Evolutionary conservation across 495 filamentous ascomycete genomes (phyloP).

Genomic region (Sabuloglossum arenarium): DNA sequence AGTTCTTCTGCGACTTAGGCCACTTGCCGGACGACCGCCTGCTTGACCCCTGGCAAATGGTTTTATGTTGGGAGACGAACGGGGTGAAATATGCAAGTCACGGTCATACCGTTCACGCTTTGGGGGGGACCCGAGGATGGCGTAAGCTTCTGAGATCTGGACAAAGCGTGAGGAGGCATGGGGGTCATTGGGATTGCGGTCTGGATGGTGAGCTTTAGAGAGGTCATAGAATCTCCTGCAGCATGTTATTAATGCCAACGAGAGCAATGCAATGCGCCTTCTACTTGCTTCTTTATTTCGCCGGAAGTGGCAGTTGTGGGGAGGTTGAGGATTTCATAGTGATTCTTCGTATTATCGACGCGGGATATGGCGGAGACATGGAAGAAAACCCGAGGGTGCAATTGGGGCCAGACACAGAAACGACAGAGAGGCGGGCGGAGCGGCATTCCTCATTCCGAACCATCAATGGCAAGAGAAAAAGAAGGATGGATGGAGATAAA

Average conservation of each 20-base stretch:
- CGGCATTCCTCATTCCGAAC: constrained; percentile 5
- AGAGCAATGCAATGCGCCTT: constrained; percentile 4
- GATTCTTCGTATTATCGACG: constrained; percentile 19
- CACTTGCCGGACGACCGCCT: constrained; percentile 56
- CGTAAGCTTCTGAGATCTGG: constrained; percentile 70
- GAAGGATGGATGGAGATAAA: background rate
- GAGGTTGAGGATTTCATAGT: constrained; percentile 72
- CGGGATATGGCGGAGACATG: constrained; percentile 1
- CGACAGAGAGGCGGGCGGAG: background rate
- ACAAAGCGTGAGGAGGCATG: constrained; percentile 59
- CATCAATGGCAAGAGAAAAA: background rate
- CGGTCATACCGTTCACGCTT: constrained; percentile 67
- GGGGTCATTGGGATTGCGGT: constrained; percentile 64
- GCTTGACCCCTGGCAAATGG: constrained; percentile 14
- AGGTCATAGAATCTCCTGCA: constrained; percentile 71
- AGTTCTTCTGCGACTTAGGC: constrained; percentile 52
- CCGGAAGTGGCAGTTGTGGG: constrained; percentile 39
- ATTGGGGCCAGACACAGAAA: background rate
- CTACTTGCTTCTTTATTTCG: constrained; percentile 65
- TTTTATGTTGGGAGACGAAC: constrained; percentile 12
- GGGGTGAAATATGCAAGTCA: constrained; percentile 27
- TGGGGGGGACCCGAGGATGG: constrained; percentile 42
- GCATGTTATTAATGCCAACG: background rate
- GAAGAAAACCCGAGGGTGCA: background rate
- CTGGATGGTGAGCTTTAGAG: constrained; percentile 84